These are phyloP conservation scores for Hypoxylon sp. DNA, from an alignment of 2,329 filamentous ascomycete species.

Conservation along the genomic window DNA sequence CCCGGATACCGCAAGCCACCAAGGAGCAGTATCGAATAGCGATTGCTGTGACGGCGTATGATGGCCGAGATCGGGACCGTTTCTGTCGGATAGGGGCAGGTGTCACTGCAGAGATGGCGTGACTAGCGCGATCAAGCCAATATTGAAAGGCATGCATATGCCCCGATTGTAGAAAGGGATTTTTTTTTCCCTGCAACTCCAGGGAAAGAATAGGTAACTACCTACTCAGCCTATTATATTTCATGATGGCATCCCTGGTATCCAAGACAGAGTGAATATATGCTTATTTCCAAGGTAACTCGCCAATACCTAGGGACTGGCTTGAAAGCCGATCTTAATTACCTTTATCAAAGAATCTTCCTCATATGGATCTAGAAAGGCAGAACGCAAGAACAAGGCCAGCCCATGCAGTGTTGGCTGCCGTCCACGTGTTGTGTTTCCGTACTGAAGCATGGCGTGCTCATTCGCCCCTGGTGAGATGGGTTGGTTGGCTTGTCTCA, in stretches of 20 bases:
- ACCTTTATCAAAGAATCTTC: not conserved
- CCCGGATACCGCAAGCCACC: not conserved
- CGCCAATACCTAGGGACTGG: not conserved
- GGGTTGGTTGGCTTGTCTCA: not conserved
- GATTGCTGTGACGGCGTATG: not conserved
- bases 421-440: no score
- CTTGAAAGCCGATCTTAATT: not conserved
- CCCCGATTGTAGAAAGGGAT: not conserved
- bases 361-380: no score
- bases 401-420: no score
- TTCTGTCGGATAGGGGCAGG: slow-evolving; percentile 20
- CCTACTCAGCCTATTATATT: not conserved
- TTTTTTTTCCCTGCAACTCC: not conserved
- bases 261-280: not conserved
- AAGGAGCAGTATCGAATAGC: not conserved
- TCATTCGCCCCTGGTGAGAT: no score
- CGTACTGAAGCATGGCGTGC: no score
- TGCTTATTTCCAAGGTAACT: not conserved
- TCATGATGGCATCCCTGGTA: not conserved
- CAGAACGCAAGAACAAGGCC: no score
- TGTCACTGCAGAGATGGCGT: slow-evolving; percentile 32
- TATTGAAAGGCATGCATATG: not conserved
- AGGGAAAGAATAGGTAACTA: not conserved
- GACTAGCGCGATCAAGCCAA: slow-evolving; percentile 19
- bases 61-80: slow-evolving; percentile 27